Evolutionary conservation across 768 basidiomycete species (phyloP), one percentile per base, ranked within the genome.

Genomic region (Kwoniella sp.): DNA sequence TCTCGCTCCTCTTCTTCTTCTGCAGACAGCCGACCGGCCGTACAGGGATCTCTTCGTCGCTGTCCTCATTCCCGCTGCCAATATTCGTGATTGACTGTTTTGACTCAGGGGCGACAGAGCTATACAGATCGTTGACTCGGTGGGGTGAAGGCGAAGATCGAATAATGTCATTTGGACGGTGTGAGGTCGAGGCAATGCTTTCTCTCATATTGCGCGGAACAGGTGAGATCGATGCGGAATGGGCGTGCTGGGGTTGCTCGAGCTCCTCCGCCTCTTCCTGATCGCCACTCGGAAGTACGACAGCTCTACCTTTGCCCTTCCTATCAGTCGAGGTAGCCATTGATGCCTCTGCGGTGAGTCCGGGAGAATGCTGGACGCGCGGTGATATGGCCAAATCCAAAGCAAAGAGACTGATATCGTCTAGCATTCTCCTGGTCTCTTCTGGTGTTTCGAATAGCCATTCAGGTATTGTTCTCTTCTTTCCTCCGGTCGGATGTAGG

Each of bases 371-470:
- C 33, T 13, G 6, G 33, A 33, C 7, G 6, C 13, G 33, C 10
- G 40, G 17, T 10, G 40, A 44, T 10, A 19, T 19, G 10, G 46
- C 36, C 1, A 67, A n/a, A 22, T 74, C 70, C 5, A 70, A 49
- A 1, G 71, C 71, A 48, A 72, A 76, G 54, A 71, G 50, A 8
- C 24, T 65, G 24, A 76, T 73, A 17, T 54, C 55, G 22, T 69
- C 61, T 10, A 76, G 51, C 24, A 58, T 54, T 15, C 37, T 30
- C 44, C 60, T 37, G 2, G 44, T 51, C 2, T 67, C 71, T 3
- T 27, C 49, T 0, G 67, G 52, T 2, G 67, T 56, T 1, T 76
- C 71, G 55, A 72, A 76, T 1, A 73, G 25, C 67, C 68, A 76
- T 9, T 76, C 74, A 1, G 74, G 71, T 2, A 76, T 60, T 15